Conservation (phyloP, 2,329 filamentous ascomycete genomes). For the Paraphaeosphaeria minitans region DNA sequence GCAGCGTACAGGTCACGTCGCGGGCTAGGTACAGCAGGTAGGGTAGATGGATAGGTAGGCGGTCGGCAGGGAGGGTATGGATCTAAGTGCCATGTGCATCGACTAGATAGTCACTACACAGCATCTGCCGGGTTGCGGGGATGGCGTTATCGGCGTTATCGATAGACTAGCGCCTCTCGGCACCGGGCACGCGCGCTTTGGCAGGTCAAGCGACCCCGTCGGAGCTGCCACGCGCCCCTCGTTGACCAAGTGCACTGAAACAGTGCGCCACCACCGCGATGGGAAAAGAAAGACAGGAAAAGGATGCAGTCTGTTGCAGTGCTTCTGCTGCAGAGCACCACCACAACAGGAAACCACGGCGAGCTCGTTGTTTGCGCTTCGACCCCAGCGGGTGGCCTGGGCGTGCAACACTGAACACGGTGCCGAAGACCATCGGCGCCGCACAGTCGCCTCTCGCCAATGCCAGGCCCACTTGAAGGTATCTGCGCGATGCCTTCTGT, state of each 20-base stretch:
- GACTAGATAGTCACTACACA: too few relatives aligned
- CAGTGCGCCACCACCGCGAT: too few relatives aligned
- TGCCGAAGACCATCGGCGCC: constrained; percentile 7
- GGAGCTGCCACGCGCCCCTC: background rate
- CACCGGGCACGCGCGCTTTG: background rate
- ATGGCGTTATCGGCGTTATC: constrained; percentile 21
- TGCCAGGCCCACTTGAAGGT: background rate
- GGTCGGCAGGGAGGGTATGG: too few relatives aligned
- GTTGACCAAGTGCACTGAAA: constrained; percentile 19
- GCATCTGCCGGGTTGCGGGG: background rate
- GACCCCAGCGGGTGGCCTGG: constrained; percentile 11
- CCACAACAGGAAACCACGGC: background rate
- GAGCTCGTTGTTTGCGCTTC: constrained; percentile 11
- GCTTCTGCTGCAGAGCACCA: background rate
- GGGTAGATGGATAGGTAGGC: too few relatives aligned
- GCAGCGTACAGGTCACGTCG: background rate
- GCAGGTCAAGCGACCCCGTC: constrained; percentile 20
- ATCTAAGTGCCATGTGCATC: too few relatives aligned
- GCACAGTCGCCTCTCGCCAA: constrained; percentile 2
- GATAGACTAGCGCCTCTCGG: background rate
- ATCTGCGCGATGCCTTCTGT: background rate
- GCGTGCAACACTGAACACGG: background rate
- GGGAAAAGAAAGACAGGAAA: too few relatives aligned
- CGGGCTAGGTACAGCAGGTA: too few relatives aligned
- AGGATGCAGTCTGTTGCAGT: background rate